Conservation (phyloP, 495 filamentous ascomycete species). For the Penicillium pancosmium region DNA sequence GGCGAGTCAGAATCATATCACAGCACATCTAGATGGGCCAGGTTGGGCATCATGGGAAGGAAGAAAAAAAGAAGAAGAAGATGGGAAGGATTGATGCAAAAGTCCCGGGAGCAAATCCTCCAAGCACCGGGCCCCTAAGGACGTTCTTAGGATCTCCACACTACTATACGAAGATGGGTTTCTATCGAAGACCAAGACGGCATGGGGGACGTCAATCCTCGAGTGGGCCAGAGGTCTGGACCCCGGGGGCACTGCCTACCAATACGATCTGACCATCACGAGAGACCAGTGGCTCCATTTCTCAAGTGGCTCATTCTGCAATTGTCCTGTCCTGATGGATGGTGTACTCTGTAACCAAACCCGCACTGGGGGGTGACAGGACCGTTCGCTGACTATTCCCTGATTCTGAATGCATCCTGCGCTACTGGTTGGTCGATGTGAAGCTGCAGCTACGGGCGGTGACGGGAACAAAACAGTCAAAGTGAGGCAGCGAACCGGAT, state of each 20-base stretch:
- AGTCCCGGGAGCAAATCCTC: slow-evolving; percentile 9
- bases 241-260: slow-evolving; percentile 1
- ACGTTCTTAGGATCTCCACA: slow-evolving; percentile 3
- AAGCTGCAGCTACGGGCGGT: slow-evolving; percentile 16
- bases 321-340: slow-evolving; percentile 3
- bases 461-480: slow-evolving; percentile 21
- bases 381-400: slow-evolving; percentile 6
- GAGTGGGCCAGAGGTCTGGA: slow-evolving; percentile 15
- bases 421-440: slow-evolving; percentile 13
- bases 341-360: background rate
- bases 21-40: slow-evolving; percentile 7
- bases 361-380: slow-evolving; percentile 5
- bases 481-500: slow-evolving; percentile 56
- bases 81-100: slow-evolving; percentile 12
- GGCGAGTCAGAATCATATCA: background rate
- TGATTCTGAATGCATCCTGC: slow-evolving; percentile 4
- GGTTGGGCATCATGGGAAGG: slow-evolving; percentile 15
- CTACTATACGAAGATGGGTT: slow-evolving; percentile 14
- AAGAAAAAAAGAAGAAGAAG: background rate
- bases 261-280: background rate
- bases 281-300: slow-evolving; percentile 1
- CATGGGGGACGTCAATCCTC: slow-evolving; percentile 1
- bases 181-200: slow-evolving; percentile 9
- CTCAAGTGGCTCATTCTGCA: background rate
- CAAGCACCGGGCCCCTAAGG: slow-evolving; percentile 8